Percentiles rank a stretch among this genome's conserved stretches.
phyloP scores from a whole-genome alignment of 768 basidiomycete genomes.

The Daedaleopsis sinensis region DNA sequence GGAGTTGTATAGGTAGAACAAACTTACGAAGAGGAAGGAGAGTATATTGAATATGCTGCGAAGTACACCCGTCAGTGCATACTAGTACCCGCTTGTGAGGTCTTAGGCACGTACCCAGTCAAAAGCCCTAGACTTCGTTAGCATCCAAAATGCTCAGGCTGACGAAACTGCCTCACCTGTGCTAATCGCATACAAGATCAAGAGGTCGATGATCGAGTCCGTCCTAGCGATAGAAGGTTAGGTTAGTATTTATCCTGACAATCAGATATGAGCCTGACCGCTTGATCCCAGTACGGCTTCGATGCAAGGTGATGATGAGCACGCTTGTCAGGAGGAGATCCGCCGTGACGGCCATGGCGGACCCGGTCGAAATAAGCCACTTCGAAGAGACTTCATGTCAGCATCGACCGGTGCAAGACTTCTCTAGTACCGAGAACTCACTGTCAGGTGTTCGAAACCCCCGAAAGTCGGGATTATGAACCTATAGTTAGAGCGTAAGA shows the following conservation, averaged over 20 bases:
- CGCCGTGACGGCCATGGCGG: not conserved
- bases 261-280: not conserved
- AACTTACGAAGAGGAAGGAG: not conserved
- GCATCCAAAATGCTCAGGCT: too few relatives aligned
- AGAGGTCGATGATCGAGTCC: not conserved
- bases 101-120: not conserved
- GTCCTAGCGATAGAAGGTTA: not conserved
- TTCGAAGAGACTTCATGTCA: not conserved
- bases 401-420: not conserved
- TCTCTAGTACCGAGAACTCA: not conserved
- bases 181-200: conserved; percentile 1
- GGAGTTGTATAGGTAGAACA: not conserved
- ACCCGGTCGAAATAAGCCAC: not conserved
- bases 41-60: not conserved
- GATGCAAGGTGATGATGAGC: not conserved
- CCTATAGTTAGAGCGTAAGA: not conserved
- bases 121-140: not conserved
- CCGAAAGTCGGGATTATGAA: not conserved
- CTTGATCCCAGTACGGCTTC: not conserved
- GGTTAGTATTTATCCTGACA: not conserved
- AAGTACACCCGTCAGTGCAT: not conserved
- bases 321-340: not conserved
- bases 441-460: not conserved
- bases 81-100: not conserved
- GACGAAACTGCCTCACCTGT: not conserved